Conservation (phyloP, 139 green algal genomes). For the Nannochloris sp. region DNA sequence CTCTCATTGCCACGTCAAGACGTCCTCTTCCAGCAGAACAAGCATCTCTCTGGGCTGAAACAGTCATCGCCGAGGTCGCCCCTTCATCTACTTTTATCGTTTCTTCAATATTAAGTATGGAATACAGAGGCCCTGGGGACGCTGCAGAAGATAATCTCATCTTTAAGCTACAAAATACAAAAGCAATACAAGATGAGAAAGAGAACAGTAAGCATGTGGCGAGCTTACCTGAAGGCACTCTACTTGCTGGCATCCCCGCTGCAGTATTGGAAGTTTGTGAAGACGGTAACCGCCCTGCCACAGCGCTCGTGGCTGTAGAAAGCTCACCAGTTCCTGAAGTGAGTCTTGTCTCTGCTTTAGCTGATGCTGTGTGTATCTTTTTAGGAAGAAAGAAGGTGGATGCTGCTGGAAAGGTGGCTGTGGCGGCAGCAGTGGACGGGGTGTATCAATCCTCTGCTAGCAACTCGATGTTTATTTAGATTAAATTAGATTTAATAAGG, state of each 20-base stretch:
- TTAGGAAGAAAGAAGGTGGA: background rate
- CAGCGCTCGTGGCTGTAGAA: conserved; percentile 2
- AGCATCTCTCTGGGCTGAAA: conserved; percentile 1
- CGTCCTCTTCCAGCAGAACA: conserved; percentile 12
- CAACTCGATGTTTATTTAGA: conserved; percentile 9
- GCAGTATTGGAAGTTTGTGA: conserved; percentile 7
- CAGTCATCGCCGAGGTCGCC: background rate
- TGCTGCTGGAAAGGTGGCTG: background rate
- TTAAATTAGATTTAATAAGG: too few relatives aligned
- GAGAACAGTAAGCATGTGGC: background rate
- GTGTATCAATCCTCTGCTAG: background rate
- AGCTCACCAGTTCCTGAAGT: background rate
- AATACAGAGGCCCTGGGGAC: conserved; percentile 19
- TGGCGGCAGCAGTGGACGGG: background rate
- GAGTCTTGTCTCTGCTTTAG: background rate
- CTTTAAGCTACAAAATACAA: conserved; percentile 1
- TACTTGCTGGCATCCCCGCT: conserved; percentile 14
- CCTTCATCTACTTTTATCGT: background rate
- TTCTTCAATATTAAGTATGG: conserved; percentile 11
- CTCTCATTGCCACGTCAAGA: background rate
- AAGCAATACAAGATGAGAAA: too few relatives aligned
- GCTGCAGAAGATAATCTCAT: conserved; percentile 19
- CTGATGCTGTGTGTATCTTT: background rate
- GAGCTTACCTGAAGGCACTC: conserved; percentile 4
- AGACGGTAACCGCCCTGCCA: background rate